Evolutionary conservation across 2,329 filamentous ascomycete species (phyloP).

Genomic region (Gremmenia infestans): DNA sequence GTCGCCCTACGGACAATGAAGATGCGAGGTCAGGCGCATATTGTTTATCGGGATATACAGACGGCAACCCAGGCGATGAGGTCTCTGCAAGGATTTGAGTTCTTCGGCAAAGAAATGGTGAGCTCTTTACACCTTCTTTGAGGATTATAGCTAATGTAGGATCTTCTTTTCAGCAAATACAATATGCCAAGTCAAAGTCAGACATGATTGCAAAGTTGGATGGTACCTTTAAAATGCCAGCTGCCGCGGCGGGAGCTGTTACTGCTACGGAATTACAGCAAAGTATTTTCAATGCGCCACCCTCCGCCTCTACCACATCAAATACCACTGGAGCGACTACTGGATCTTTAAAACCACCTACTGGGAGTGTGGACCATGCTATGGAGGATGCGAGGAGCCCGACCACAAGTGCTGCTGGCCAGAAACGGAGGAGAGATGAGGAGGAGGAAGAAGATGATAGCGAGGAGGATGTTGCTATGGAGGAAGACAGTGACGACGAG

Average conservation of each 20-base stretch:
- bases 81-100: conserved; percentile 76
- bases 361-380: conserved; percentile 39
- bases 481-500: conserved; percentile 46
- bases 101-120: conserved; percentile 83
- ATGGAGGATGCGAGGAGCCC: conserved; percentile 49
- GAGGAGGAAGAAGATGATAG: conserved; percentile 64
- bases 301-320: conserved; percentile 41
- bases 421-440: conserved; percentile 68
- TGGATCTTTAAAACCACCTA: conserved; percentile 41
- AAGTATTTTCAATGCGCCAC: conserved; percentile 71
- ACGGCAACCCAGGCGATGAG: conserved; percentile 93
- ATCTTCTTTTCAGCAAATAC: conserved; percentile 61
- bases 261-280: conserved; percentile 71
- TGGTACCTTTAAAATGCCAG: conserved; percentile 75
- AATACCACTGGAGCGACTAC: conserved; percentile 31
- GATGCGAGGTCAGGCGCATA: conserved; percentile 94
- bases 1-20: conserved; percentile 82
- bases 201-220: conserved; percentile 86
- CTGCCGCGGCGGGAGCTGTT: conserved; percentile 48
- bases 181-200: conserved; percentile 86
- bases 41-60: conserved; percentile 85
- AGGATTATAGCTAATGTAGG: background rate
- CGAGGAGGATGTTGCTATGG: conserved; percentile 64
- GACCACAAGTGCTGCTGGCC: conserved; percentile 48
- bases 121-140: conserved; percentile 31